Evolutionary conservation across 768 basidiomycete genomes (phyloP).

Genomic region (Hypsizygus marmoreus): DNA sequence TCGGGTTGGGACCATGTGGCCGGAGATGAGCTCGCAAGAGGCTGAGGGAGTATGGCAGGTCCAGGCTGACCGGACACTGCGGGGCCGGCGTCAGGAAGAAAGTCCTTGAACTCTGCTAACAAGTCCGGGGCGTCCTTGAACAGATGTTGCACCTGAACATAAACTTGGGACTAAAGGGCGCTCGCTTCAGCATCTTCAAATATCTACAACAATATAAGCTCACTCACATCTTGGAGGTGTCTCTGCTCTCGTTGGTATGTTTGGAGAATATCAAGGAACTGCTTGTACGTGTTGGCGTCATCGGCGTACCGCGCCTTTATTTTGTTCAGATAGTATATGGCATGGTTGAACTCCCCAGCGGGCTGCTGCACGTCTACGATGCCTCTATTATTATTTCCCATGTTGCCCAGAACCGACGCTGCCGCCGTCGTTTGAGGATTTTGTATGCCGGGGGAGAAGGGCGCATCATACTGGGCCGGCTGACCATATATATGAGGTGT

Average conservation of each 20-base stretch:
- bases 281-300: slow-evolving; percentile 91
- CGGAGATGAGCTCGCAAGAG: slow-evolving; percentile 27
- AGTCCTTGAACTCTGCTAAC: slow-evolving; percentile 79
- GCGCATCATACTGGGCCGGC: slow-evolving; percentile 38
- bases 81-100: slow-evolving; percentile 66
- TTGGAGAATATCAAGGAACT: slow-evolving; percentile 86
- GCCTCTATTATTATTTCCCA: slow-evolving; percentile 53
- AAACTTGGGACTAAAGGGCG: slow-evolving; percentile 63
- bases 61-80: slow-evolving; percentile 40
- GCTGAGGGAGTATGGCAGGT: slow-evolving; percentile 53
- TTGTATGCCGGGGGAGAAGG: slow-evolving; percentile 49
- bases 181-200: slow-evolving; percentile 1
- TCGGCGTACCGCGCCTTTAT: slow-evolving; percentile 91
- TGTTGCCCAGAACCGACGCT: slow-evolving; percentile 65
- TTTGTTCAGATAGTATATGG: slow-evolving; percentile 97
- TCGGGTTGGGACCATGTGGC: slow-evolving; percentile 44
- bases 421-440: slow-evolving; percentile 56
- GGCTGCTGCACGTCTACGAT: slow-evolving; percentile 54
- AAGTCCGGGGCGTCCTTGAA: slow-evolving; percentile 84
- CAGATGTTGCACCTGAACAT: slow-evolving; percentile 75
- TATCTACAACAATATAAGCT: slow-evolving; percentile 7
- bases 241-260: slow-evolving; percentile 85
- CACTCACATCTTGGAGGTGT: slow-evolving; percentile 67
- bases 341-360: slow-evolving; percentile 82
- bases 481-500: slow-evolving; percentile 50